A percentile compares a stretch with the other conserved stretches of the same genome.
phyloP scores from a whole-genome alignment of 257 asterid genomes.

The Lycium ferocissimum region DNA sequence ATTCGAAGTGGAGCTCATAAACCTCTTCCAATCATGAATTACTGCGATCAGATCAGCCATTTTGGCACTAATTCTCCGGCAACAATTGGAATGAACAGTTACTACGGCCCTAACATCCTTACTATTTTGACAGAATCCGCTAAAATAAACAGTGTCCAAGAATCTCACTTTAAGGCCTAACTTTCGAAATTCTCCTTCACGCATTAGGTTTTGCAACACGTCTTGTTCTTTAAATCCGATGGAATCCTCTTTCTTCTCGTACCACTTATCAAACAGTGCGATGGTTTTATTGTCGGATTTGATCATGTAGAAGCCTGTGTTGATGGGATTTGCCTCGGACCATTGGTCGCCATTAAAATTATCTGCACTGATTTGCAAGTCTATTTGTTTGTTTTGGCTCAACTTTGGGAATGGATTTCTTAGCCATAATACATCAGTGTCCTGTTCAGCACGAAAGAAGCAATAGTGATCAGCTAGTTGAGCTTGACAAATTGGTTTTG shows the following conservation, averaged over 20 bases:
- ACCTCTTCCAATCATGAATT: constrained; percentile 53
- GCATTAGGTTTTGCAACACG: constrained; percentile 38
- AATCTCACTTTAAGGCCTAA: constrained; percentile 43
- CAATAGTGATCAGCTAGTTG: neutral
- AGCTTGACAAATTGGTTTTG: too few species aligned
- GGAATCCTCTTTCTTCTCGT: constrained; percentile 35
- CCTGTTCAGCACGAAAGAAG: constrained; percentile 34
- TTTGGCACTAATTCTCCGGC: constrained; percentile 50
- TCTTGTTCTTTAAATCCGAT: constrained; percentile 53
- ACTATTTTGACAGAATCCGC: constrained; percentile 59
- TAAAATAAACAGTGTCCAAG: constrained; percentile 50
- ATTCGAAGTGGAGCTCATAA: constrained; percentile 30
- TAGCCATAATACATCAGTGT: constrained; percentile 32
- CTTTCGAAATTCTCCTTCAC: constrained; percentile 29
- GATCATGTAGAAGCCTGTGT: constrained; percentile 65
- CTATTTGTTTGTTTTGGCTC: constrained; percentile 26
- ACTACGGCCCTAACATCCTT: constrained; percentile 37
- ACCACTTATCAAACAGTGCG: constrained; percentile 49
- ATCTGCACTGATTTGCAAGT: constrained; percentile 54
- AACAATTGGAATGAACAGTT: constrained; percentile 66
- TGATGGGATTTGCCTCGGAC: constrained; percentile 39
- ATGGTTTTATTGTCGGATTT: constrained; percentile 52
- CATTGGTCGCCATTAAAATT: constrained; percentile 36
- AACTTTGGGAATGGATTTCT: constrained; percentile 48
- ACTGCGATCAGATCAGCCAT: constrained; percentile 48